phyloP scores from a whole-genome alignment of 2,329 filamentous ascomycete species.

The Ramichloridium luteum region DNA sequence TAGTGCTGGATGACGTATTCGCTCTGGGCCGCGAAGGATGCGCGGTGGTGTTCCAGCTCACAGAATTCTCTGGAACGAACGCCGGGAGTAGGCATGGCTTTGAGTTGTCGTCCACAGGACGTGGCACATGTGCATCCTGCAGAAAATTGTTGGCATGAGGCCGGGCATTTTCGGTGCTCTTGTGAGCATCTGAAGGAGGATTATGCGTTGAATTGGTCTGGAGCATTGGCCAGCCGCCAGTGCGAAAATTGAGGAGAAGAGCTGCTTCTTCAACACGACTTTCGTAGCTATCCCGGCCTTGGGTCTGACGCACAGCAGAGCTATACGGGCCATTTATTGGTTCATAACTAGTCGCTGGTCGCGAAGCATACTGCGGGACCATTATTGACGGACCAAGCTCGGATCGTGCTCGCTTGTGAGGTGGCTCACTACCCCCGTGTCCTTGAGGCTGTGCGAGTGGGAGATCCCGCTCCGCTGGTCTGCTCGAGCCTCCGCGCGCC shows the following conservation, averaged over 20 bases:
- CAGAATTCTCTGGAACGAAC: conserved; percentile 18
- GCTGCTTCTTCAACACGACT: conserved; percentile 35
- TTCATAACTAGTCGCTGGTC: conserved; percentile 38
- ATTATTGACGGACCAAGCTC: conserved; percentile 40
- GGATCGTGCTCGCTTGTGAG: conserved; percentile 49
- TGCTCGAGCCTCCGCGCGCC: conserved; percentile 10
- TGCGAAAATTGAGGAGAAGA: conserved; percentile 33
- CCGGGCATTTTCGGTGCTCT: conserved; percentile 6
- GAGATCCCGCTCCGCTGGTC: no score
- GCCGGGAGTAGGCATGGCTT: conserved; percentile 17
- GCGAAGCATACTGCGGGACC: conserved; percentile 26
- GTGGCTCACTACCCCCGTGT: conserved; percentile 34
- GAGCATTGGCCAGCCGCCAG: conserved; percentile 17
- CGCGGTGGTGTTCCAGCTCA: no score
- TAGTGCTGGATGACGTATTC: no score
- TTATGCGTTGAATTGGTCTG: conserved; percentile 8
- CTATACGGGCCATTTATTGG: conserved; percentile 21
- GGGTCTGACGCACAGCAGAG: conserved; percentile 6
- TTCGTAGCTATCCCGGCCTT: conserved; percentile 14
- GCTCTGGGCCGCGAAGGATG: no score
- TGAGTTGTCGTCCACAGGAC: conserved; percentile 12
- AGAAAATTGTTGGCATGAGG: conserved; percentile 25
- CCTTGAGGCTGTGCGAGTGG: no score
- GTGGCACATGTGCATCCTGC: conserved; percentile 13
- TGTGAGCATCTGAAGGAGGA: no score